Percentiles rank a stretch among this genome's conserved stretches.
Evolutionary conservation across 1,284 basidiomycete genomes (phyloP).

Genomic region (Trichosporon inkin): DNA sequence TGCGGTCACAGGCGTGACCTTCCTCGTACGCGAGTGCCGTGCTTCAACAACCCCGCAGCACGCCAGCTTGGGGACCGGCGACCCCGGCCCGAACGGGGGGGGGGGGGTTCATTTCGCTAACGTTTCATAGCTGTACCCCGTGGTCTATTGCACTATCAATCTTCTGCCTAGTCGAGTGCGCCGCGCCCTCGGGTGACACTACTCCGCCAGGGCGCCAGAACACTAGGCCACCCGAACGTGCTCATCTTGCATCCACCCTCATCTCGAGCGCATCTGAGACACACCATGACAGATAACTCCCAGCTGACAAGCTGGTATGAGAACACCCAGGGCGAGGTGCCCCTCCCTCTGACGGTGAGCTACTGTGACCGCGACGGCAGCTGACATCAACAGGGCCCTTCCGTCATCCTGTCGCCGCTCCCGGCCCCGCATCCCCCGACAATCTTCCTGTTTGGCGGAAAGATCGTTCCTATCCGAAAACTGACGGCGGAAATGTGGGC

Average conservation of each 20-base stretch:
- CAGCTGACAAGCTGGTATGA: constrained; percentile 78
- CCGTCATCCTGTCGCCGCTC: constrained; percentile 43
- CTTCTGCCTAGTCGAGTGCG: not conserved
- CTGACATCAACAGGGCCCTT: constrained; percentile 33
- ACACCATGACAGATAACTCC: constrained; percentile 21
- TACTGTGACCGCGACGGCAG: constrained; percentile 3
- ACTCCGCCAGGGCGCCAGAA: not conserved
- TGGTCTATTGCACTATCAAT: not conserved
- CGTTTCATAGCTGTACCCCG: not conserved
- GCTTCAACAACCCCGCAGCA: not conserved
- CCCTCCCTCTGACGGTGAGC: constrained; percentile 76
- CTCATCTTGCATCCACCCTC: not conserved
- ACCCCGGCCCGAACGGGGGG: not conserved
- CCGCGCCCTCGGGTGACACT: constrained; percentile 3
- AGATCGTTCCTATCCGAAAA: constrained; percentile 74
- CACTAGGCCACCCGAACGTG: not conserved
- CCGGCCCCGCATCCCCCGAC: constrained; percentile 34
- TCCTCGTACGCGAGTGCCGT: no score
- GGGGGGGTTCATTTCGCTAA: not conserved
- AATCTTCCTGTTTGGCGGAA: constrained; percentile 64
- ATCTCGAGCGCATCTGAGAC: not conserved
- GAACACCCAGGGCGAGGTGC: constrained; percentile 77
- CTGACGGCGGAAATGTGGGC: constrained; percentile 85
- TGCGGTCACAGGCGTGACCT: no score
- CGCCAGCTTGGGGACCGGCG: not conserved